A percentile compares a stretch with the other conserved stretches of the same genome.
phyloP scores from a whole-genome alignment of 202 grass and related monocot species.

The Eragrostis tef region DNA sequence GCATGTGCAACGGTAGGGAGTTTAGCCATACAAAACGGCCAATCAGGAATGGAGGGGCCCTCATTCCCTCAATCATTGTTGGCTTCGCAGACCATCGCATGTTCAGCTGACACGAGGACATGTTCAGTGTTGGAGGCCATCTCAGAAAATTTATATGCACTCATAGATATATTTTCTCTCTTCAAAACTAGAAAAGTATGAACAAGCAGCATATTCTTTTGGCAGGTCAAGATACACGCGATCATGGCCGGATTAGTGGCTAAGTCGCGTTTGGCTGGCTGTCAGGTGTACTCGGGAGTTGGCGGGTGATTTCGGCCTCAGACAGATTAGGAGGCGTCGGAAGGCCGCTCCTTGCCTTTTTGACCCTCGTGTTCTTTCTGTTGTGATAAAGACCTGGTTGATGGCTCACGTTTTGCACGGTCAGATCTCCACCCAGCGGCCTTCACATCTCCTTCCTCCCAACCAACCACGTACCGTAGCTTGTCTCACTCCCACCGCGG shows the following conservation, averaged over 20 bases:
- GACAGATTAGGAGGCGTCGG: no score
- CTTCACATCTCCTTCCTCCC: neutral
- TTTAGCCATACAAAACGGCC: neutral
- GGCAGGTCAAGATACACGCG: neutral
- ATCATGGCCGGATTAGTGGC: neutral
- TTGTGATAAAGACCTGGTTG: neutral
- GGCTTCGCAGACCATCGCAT: neutral
- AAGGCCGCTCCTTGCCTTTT: neutral
- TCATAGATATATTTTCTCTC: no score
- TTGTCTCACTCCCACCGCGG: no score
- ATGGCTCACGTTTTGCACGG: neutral
- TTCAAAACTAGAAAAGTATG: neutral
- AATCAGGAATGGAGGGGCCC: neutral
- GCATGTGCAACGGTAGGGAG: constrained; percentile 16
- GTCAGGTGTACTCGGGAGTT: neutral
- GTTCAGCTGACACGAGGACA: neutral
- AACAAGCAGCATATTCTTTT: neutral
- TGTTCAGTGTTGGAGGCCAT: neutral
- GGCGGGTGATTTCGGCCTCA: no score
- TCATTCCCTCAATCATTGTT: neutral
- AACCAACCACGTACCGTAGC: no score
- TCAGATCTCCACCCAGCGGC: neutral
- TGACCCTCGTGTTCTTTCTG: neutral
- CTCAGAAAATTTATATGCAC: no score
- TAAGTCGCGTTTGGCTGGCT: neutral